phyloP scores from a whole-genome alignment of 78 protist species.

The Dictyostelium firmibasis region DNA sequence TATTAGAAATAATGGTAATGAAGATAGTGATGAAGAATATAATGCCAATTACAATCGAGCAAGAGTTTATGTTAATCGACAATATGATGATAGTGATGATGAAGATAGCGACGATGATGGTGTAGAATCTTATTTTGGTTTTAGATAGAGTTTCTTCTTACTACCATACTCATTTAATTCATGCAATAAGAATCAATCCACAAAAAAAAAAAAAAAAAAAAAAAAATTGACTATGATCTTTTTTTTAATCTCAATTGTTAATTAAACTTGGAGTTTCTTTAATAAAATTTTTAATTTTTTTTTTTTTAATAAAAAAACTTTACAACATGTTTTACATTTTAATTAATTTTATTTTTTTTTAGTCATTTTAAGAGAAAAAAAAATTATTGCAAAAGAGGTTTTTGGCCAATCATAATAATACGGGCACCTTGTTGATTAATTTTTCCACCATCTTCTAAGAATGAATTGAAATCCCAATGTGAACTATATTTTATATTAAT shows the following conservation, averaged over 20 bases:
- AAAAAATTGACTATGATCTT: neutral
- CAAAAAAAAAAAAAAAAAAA: too few relatives aligned
- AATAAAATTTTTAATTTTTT: neutral
- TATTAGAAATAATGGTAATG: too few relatives aligned
- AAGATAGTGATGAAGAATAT: neutral
- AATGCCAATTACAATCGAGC: too few relatives aligned
- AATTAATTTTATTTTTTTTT: too few relatives aligned
- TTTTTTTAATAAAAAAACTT: too few relatives aligned
- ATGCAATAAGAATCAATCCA: too few relatives aligned
- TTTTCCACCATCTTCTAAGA: neutral
- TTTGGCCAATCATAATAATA: slow-evolving; percentile 64
- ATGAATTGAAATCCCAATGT: neutral
- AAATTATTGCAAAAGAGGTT: slow-evolving; percentile 12
- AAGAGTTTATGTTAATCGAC: too few relatives aligned
- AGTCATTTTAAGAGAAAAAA: too few relatives aligned
- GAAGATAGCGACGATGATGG: neutral
- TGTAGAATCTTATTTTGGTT: neutral
- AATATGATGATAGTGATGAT: neutral
- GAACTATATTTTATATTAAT: neutral
- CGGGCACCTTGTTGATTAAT: slow-evolving; percentile 24
- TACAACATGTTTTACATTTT: too few relatives aligned
- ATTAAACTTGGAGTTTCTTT: neutral
- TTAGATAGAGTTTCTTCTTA: neutral
- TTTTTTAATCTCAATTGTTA: neutral
- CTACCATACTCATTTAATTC: neutral